Base-by-base conservation (phyloP, 78 protist genomes). In the Dictyostelium firmibasis region DNA sequence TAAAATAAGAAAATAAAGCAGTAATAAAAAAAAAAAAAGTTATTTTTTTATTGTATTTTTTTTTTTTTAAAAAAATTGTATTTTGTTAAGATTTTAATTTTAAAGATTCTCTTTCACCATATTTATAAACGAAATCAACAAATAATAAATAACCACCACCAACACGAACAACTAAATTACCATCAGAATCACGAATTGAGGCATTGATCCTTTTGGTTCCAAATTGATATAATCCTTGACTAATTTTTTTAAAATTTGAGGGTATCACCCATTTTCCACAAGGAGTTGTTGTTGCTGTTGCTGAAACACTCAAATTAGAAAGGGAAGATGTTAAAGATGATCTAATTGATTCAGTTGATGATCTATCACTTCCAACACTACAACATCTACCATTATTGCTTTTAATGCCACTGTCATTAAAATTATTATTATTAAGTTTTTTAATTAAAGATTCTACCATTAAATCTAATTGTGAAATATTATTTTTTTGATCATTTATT, bases 81-180 rank as follows among this genome's bases (percentile, higher is more conserved):
- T 57, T 57, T 57, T 16, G 67, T 50, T 50, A n/a, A 16, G 62
- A 50, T 50, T 50, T 57, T 57, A 57, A 57, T 35, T 85, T 85
- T 20, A 85, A 47, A 5, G 84, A 31, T 47, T 85, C 84, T 20
- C 70, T 29, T 20, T 64, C 31, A 36, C 92, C 92, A 74, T 74
- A 75, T 35, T 85, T 85, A 35, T 23, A 64, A 44, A 85, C 84
- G 60, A 53, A 85, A 13, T 74, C 83, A 18, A 38, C 53, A 35
- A 85, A 85, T 29, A 33, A 13, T 23, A 44, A 9, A 41, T 72
- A 85, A 6, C 92, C 92, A 75, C 92, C 92, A 50, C 92, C 92
- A 50, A 85, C 92, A 16, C 92, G 27, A 20, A 85, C 83, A 5
- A 85, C 64, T n/a, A 85, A 35, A 36, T 72, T 38, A 72, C 91